These are phyloP conservation scores for Fusarium keratoplasticum DNA, from an alignment of 2,329 filamentous ascomycete genomes.

Conservation along the genomic window DNA sequence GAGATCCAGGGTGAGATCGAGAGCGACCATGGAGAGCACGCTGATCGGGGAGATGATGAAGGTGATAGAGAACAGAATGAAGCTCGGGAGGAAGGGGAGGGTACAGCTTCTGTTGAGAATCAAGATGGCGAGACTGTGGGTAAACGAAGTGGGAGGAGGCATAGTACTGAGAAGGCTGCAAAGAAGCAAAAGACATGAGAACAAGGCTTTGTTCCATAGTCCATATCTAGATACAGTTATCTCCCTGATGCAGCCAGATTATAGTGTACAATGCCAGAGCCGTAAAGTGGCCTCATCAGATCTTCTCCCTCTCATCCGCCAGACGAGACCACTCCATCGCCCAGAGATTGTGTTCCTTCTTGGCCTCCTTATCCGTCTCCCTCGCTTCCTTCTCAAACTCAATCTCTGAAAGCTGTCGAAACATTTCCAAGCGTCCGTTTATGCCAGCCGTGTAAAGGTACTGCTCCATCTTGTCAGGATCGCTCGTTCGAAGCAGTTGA, in stretches of 20 bases:
- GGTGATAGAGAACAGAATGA: slow-evolving; percentile 41
- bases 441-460: slow-evolving; percentile 44
- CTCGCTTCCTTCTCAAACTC: slow-evolving; percentile 40
- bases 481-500: slow-evolving; percentile 35
- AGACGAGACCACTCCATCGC: slow-evolving; percentile 51
- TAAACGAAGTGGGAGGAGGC: slow-evolving; percentile 42
- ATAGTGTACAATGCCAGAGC: neutral
- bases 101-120: slow-evolving; percentile 20
- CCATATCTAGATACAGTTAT: neutral
- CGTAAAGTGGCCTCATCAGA: slow-evolving; percentile 23
- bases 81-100: slow-evolving; percentile 21
- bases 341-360: slow-evolving; percentile 44
- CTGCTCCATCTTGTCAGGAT: slow-evolving; percentile 40
- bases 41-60: slow-evolving; percentile 44
- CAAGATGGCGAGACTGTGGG: neutral
- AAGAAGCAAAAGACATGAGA: slow-evolving; percentile 44
- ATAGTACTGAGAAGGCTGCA: slow-evolving; percentile 21
- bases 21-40: slow-evolving; percentile 49
- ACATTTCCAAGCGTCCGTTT: slow-evolving; percentile 42
- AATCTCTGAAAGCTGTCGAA: slow-evolving; percentile 45
- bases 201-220: neutral
- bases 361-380: slow-evolving; percentile 19
- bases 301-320: slow-evolving; percentile 38
- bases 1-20: slow-evolving; percentile 55
- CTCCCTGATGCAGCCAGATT: neutral